Evolutionary conservation across 2,329 filamentous ascomycete species (phyloP), one percentile per base, ranked within the genome.

Genomic region (Diaporthe velutina): DNA sequence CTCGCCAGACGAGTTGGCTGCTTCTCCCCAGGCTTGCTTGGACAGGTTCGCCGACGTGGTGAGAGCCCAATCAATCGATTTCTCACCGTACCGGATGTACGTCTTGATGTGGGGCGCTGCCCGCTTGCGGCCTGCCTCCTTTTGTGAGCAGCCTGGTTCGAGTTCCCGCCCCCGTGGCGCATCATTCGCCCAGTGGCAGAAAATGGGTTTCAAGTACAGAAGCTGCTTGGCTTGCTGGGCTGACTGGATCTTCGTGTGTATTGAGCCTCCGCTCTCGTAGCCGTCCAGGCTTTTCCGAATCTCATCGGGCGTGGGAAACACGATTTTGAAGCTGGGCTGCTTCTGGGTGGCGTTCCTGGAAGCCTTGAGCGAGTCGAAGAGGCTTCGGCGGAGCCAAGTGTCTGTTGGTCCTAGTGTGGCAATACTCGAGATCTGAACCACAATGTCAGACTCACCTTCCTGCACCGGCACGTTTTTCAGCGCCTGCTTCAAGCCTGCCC

Each of bases 101-200:
- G 95, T 98, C 82, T 98, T 98, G 81, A 98, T 94, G 78, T 98
- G 95, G 0, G 95, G 95, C 0, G 95, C 94, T 25, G 95, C 95
- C 40, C 91, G 88, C 64, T 90, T 86, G 71, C 94, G 87, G 1
- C 92, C 91, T 12, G 90, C 89, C 75, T 93, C 87, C 8, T 80
- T 80, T 1, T 81, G 68, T 2, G 55, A 35, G 0, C 74, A 72
- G 19, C 78, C 75, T 22, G 79, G 75, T 7, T 75, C 25, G 28
- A 71, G 9, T 19, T 83, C 71, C 40, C 77, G 79, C 22, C 86
- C 87, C 17, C 78, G 70, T 0, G 80, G 75, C 13, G 83, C 82
- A 76, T 94, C 91, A 54, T 93, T 91, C 4, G 91, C 91, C 95
- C 95, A 98, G 77, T 95, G 93, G 78, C 91, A 90, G 28, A 98